Evolutionary conservation across 1,284 basidiomycete genomes (phyloP).

Genomic region (Polyporus tsugae): DNA sequence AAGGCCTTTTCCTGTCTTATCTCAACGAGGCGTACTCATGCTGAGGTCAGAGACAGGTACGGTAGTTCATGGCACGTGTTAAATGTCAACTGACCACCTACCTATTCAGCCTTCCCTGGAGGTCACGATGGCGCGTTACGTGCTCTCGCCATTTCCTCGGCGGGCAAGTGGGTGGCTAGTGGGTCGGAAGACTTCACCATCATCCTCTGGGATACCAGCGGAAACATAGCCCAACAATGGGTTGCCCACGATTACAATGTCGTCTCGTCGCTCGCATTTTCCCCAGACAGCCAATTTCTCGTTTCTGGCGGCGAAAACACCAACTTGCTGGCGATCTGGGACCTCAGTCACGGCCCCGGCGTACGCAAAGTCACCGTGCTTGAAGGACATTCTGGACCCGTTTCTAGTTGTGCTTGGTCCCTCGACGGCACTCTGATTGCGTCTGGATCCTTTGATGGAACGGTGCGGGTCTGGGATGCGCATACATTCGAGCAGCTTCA

Average conservation of each 20-base stretch:
- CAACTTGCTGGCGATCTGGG: neutral
- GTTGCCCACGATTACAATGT: neutral
- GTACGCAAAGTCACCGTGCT: neutral
- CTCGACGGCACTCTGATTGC: neutral
- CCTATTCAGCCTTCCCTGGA: too few relatives aligned
- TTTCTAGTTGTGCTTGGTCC: neutral
- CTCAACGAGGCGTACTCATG: neutral
- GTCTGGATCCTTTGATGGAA: neutral
- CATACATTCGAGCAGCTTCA: neutral
- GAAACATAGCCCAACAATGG: neutral
- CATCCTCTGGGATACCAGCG: neutral
- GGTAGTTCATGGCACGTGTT: neutral
- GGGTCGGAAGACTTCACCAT: constrained; percentile 1
- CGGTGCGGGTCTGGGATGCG: neutral
- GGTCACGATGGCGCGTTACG: neutral
- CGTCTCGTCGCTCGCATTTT: neutral
- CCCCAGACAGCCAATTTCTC: neutral
- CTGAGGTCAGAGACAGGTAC: neutral
- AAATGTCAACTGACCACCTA: neutral
- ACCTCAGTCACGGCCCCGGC: neutral
- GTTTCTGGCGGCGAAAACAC: neutral
- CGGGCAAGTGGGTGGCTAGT: neutral
- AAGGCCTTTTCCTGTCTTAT: neutral
- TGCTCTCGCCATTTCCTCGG: neutral
- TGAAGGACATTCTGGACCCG: neutral